Conservation (phyloP, 2,329 filamentous ascomycete genomes). For the Fusarium falciforme region DNA sequence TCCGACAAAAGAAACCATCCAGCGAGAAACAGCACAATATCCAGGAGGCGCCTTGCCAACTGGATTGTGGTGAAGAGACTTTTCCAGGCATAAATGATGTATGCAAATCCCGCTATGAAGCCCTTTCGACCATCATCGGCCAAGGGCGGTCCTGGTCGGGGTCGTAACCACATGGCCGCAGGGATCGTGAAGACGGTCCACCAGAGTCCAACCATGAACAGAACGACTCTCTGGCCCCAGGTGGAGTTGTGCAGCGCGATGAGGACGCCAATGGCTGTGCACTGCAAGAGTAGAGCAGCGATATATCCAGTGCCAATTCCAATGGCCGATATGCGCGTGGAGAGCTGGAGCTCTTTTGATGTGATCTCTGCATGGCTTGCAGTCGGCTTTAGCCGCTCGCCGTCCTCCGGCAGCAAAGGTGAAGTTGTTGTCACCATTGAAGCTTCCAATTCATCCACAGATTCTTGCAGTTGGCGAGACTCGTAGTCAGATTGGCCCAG, state of each 20-base stretch:
- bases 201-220: conserved; percentile 90
- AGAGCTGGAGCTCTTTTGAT: conserved; percentile 78
- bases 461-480: conserved; percentile 50
- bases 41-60: conserved; percentile 77
- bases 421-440: conserved; percentile 57
- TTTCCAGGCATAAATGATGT: conserved; percentile 86
- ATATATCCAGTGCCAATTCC: conserved; percentile 96
- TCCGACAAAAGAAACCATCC: conserved; percentile 97
- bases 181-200: conserved; percentile 94
- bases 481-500: conserved; percentile 48
- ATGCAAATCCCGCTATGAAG: conserved; percentile 67
- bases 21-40: conserved; percentile 81
- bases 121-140: conserved; percentile 55
- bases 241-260: conserved; percentile 79
- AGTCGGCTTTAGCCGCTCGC: conserved; percentile 50
- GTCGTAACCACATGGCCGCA: conserved; percentile 85
- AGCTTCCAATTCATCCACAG: conserved; percentile 45
- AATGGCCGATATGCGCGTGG: conserved; percentile 89
- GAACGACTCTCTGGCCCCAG: conserved; percentile 85
- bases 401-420: conserved; percentile 57
- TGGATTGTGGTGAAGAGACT: conserved; percentile 84
- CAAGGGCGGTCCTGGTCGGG: conserved; percentile 88
- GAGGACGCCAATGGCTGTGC: conserved; percentile 81
- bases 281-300: conserved; percentile 86
- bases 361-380: conserved; percentile 64